Conservation (phyloP, 129 eudicot species). For the Tagetes patula region DNA sequence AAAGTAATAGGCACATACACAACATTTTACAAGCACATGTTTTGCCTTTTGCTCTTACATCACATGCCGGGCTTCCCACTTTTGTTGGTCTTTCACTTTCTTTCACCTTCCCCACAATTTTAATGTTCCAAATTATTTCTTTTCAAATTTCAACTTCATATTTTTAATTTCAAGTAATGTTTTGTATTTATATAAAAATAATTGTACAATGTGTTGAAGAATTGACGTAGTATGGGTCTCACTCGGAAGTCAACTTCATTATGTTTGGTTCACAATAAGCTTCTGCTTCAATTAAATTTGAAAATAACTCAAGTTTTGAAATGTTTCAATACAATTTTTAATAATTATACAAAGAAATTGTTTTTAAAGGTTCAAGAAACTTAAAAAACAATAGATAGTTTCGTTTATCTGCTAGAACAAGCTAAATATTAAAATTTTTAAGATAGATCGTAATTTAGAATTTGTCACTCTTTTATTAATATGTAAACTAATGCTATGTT, state of each 20-base stretch:
- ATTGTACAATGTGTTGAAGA: background rate
- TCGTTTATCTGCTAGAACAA: too few relatives aligned
- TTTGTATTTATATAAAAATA: background rate
- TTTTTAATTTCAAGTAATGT: background rate
- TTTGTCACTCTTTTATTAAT: too few relatives aligned
- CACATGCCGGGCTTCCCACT: constrained; percentile 20
- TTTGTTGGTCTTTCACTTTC: background rate
- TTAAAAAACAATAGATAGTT: too few relatives aligned
- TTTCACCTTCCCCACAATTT: constrained; percentile 15
- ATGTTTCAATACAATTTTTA: too few relatives aligned
- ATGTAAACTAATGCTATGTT: too few relatives aligned
- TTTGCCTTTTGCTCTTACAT: background rate
- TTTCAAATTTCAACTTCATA: background rate
- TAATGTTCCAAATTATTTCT: background rate
- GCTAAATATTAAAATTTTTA: too few relatives aligned
- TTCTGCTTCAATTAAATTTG: too few relatives aligned
- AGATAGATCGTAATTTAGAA: too few relatives aligned
- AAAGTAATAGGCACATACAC: background rate
- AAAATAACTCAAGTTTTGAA: too few relatives aligned
- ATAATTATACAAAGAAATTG: too few relatives aligned
- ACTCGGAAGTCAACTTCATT: constrained; percentile 24
- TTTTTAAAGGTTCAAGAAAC: too few relatives aligned
- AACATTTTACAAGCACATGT: constrained; percentile 15
- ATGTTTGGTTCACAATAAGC: constrained; percentile 8
- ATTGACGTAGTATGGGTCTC: constrained; percentile 21